Conservation (phyloP, 2,329 filamentous ascomycete species). For the Pyrenophora tritici-repentis region DNA sequence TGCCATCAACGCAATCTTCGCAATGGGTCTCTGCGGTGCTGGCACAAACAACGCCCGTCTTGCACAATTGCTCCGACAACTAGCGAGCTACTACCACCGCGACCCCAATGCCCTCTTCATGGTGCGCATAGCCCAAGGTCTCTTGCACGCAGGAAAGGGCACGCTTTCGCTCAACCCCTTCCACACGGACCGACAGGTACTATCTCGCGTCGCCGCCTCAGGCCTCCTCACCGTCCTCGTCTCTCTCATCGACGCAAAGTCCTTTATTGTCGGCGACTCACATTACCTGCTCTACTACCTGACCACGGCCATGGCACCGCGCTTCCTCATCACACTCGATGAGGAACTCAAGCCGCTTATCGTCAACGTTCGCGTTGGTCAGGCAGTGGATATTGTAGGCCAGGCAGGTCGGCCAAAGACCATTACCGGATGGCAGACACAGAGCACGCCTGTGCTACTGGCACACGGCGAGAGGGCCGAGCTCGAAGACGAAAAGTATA, state of each 20-base stretch:
- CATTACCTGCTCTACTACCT: slow-evolving; percentile 99
- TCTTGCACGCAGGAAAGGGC: slow-evolving; percentile 99
- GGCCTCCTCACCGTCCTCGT: slow-evolving; percentile 89
- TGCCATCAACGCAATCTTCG: slow-evolving; percentile 97
- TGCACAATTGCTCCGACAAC: slow-evolving; percentile 88
- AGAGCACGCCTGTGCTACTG: slow-evolving; percentile 95
- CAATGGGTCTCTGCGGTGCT: slow-evolving; percentile 95
- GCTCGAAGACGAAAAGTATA: slow-evolving; percentile 96
- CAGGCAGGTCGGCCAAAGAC: slow-evolving; percentile 98
- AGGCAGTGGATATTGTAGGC: slow-evolving; percentile 96
- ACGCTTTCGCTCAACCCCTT: slow-evolving; percentile 97
- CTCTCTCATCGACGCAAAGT: slow-evolving; percentile 93
- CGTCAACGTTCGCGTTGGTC: slow-evolving; percentile 95
- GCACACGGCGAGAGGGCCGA: slow-evolving; percentile 96
- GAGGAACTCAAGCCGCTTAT: slow-evolving; percentile 92
- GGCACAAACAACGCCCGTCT: slow-evolving; percentile 98
- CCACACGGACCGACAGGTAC: slow-evolving; percentile 95
- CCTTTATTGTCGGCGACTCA: slow-evolving; percentile 71
- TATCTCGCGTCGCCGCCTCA: slow-evolving; percentile 87
- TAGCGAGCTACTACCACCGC: slow-evolving; percentile 97
- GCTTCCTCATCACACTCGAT: slow-evolving; percentile 94
- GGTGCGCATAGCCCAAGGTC: slow-evolving; percentile 96
- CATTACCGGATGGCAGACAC: slow-evolving; percentile 98
- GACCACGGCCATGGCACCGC: slow-evolving; percentile 93
- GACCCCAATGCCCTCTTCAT: slow-evolving; percentile 97